These are phyloP conservation scores for Neoconidiobolus thromboides DNA, from an alignment of 371 early-diverging fungal genomes.

Conservation along the genomic window DNA sequence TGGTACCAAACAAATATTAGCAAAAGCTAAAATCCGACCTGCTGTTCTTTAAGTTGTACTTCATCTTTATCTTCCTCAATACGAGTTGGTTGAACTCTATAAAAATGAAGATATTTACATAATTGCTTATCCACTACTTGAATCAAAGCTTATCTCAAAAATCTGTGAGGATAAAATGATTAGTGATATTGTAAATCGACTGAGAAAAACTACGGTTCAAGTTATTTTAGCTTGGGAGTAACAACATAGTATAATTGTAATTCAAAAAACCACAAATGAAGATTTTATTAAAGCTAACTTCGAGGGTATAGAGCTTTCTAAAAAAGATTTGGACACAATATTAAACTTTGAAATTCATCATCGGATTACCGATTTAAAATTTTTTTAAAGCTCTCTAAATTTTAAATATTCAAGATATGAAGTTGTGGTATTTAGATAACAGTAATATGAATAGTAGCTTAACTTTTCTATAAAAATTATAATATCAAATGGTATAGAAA, in stretches of 20 bases:
- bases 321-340: conserved; percentile 24
- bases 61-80: conserved; percentile 45
- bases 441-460: too few relatives aligned
- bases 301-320: conserved; percentile 25
- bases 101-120: conserved; percentile 25
- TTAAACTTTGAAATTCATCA: too few relatives aligned
- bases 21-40: conserved; percentile 24
- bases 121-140: conserved; percentile 40
- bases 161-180: conserved; percentile 21
- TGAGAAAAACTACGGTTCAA: conserved; percentile 25
- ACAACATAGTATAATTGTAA: conserved; percentile 22
- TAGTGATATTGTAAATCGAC: conserved; percentile 20
- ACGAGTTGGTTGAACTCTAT: conserved; percentile 23
- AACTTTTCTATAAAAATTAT: too few relatives aligned
- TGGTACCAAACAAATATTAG: conserved; percentile 22
- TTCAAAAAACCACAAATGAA: conserved; percentile 30
- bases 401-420: too few relatives aligned
- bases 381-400: too few relatives aligned
- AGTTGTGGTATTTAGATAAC: too few relatives aligned
- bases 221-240: conserved; percentile 22
- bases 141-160: conserved; percentile 22
- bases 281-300: conserved; percentile 28
- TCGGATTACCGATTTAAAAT: too few relatives aligned
- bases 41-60: conserved; percentile 38
- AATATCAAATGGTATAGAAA: too few relatives aligned